These are phyloP conservation scores for Letharia columbiana DNA, from an alignment of 495 filamentous ascomycete species.

Conservation along the genomic window DNA sequence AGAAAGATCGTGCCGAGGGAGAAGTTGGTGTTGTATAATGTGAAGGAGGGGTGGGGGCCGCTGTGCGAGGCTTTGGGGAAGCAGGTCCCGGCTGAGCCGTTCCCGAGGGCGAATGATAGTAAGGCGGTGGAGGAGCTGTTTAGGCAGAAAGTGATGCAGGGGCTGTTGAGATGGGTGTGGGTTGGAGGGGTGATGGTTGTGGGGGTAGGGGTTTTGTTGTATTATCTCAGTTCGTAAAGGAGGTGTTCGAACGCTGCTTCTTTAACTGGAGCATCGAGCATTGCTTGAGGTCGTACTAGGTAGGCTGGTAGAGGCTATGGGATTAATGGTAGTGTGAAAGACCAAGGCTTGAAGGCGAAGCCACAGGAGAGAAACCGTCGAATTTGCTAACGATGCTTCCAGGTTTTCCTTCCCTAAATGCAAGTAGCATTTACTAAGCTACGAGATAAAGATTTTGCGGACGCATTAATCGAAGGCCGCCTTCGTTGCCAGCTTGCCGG, in stretches of 20 bases:
- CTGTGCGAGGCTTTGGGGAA: conserved; percentile 39
- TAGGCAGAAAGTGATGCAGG: conserved; percentile 23
- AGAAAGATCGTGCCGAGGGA: conserved; percentile 26
- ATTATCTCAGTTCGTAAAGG: background rate
- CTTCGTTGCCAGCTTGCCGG: no score
- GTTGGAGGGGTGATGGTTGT: background rate
- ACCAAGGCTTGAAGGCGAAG: background rate
- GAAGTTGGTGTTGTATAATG: conserved; percentile 35
- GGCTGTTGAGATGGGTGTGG: background rate
- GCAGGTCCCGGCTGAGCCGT: conserved; percentile 28
- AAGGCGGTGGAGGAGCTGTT: background rate
- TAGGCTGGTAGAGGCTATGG: background rate
- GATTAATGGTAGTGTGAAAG: background rate
- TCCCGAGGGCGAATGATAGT: background rate
- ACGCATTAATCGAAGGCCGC: no score
- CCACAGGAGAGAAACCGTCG: background rate
- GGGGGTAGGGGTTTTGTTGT: background rate
- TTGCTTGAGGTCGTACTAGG: background rate
- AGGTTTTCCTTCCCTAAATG: background rate
- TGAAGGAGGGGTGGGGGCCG: conserved; percentile 42
- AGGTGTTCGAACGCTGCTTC: background rate
- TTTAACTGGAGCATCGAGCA: background rate
- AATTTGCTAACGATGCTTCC: background rate
- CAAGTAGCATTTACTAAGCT: no score
- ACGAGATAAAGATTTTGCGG: no score